These are phyloP conservation scores for Neonectria punicea DNA, from an alignment of 2,329 filamentous ascomycete species.

Conservation along the genomic window DNA sequence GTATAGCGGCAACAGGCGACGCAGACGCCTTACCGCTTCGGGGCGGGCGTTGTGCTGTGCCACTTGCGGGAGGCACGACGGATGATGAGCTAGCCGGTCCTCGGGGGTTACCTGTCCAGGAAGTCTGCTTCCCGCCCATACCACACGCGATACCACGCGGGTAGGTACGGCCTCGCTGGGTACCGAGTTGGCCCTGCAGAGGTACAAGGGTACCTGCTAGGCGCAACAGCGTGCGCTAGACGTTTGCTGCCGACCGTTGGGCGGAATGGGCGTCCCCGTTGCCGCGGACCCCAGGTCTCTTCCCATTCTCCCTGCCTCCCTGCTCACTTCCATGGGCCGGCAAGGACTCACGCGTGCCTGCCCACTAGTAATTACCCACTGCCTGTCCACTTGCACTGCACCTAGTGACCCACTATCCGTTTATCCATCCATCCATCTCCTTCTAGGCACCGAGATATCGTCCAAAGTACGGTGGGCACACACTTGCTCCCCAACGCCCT, in stretches of 20 bases:
- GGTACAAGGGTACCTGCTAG: constrained; percentile 3
- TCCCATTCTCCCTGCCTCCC: constrained; percentile 8
- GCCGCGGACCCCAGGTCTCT: constrained; percentile 15
- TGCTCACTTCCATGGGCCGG: neutral
- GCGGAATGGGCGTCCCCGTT: constrained; percentile 12
- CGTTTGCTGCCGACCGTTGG: constrained; percentile 18
- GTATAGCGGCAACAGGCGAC: constrained; percentile 26
- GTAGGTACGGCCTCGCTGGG: constrained; percentile 2
- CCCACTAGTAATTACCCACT: constrained; percentile 6
- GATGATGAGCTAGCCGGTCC: constrained; percentile 3
- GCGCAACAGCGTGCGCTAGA: constrained; percentile 16
- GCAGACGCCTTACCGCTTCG: constrained; percentile 43
- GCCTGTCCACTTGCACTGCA: constrained; percentile 13
- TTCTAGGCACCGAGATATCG: constrained; percentile 21
- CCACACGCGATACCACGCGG: neutral
- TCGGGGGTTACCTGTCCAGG: constrained; percentile 1
- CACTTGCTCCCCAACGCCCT: constrained; percentile 6
- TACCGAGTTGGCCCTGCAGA: neutral
- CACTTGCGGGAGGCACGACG: constrained; percentile 15
- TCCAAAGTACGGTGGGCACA: constrained; percentile 7
- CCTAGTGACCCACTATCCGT: neutral
- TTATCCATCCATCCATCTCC: constrained; percentile 7
- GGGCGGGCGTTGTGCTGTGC: constrained; percentile 23
- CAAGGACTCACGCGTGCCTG: constrained; percentile 8
- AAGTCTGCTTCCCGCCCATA: constrained; percentile 1